Evolutionary conservation across 495 filamentous ascomycete species (phyloP).

Genomic region (Penicillium waksmanii): DNA sequence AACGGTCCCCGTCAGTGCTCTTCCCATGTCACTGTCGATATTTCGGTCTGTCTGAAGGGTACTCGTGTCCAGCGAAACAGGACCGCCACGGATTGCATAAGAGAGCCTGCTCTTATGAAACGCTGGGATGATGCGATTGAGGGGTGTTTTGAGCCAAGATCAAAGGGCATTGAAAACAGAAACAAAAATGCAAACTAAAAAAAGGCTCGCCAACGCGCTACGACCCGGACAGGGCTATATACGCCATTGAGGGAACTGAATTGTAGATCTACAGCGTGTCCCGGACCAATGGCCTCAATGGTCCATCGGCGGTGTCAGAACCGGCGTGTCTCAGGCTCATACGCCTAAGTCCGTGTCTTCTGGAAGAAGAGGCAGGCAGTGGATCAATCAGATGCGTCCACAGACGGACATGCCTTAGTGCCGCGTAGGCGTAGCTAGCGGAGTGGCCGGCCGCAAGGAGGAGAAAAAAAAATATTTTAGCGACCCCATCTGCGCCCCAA

Average conservation of each 20-base stretch:
- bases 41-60: background rate
- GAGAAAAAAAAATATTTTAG: background rate
- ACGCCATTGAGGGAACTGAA: conserved; percentile 9
- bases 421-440: conserved; percentile 17
- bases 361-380: conserved; percentile 18
- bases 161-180: conserved; percentile 8
- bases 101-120: conserved; percentile 7
- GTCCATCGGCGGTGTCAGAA: conserved; percentile 20
- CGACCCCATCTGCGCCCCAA: background rate
- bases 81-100: background rate
- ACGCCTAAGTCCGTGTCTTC: conserved; percentile 22
- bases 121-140: conserved; percentile 1
- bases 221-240: conserved; percentile 11
- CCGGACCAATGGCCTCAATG: conserved; percentile 20
- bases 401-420: conserved; percentile 24
- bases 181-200: conserved; percentile 4
- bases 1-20: conserved; percentile 44
- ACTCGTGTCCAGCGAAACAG: background rate
- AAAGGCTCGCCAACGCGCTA: conserved; percentile 1
- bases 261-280: conserved; percentile 5
- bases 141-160: background rate
- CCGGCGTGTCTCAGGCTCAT: conserved; percentile 27
- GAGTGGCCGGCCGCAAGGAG: background rate
- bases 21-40: conserved; percentile 31
- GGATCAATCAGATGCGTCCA: conserved; percentile 34